Conservation (phyloP, 257 asterid species). For the Fraxinus cuspidata region DNA sequence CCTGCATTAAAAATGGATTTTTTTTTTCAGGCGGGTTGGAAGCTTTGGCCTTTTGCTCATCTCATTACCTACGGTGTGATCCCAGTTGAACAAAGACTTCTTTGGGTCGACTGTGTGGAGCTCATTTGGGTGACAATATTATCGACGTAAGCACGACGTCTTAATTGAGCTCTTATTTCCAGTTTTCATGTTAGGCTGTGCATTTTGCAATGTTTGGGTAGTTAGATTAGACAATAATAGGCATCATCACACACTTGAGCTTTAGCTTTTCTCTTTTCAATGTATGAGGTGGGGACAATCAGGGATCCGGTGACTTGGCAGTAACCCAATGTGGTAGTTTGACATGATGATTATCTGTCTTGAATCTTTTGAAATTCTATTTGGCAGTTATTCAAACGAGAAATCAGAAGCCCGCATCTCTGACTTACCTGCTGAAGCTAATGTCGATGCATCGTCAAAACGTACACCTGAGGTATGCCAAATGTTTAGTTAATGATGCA, state of each 20-base stretch:
- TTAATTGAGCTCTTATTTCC: neutral
- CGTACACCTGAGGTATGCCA: conserved; percentile 49
- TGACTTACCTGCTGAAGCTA: conserved; percentile 55
- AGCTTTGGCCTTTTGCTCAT: conserved; percentile 61
- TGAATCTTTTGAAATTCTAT: neutral
- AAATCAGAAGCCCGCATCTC: conserved; percentile 79
- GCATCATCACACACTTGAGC: too few relatives aligned
- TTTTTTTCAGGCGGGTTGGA: conserved; percentile 54
- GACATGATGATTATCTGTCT: neutral
- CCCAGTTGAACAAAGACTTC: conserved; percentile 55
- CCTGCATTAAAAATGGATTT: neutral
- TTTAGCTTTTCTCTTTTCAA: too few relatives aligned
- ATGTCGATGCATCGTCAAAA: conserved; percentile 35
- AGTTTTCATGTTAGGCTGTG: neutral
- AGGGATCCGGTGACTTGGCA: neutral
- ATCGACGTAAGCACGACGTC: conserved; percentile 43
- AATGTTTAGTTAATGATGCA: neutral
- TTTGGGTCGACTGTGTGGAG: conserved; percentile 60
- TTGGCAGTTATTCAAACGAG: conserved; percentile 71
- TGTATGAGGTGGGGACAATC: neutral
- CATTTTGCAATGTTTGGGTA: too few relatives aligned
- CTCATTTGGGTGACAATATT: conserved; percentile 59
- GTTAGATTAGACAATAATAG: neutral
- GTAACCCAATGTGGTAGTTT: neutral
- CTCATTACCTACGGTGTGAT: conserved; percentile 50